phyloP scores from a whole-genome alignment of 169 alveolate genomes.

The Eimeria necatrix region DNA sequence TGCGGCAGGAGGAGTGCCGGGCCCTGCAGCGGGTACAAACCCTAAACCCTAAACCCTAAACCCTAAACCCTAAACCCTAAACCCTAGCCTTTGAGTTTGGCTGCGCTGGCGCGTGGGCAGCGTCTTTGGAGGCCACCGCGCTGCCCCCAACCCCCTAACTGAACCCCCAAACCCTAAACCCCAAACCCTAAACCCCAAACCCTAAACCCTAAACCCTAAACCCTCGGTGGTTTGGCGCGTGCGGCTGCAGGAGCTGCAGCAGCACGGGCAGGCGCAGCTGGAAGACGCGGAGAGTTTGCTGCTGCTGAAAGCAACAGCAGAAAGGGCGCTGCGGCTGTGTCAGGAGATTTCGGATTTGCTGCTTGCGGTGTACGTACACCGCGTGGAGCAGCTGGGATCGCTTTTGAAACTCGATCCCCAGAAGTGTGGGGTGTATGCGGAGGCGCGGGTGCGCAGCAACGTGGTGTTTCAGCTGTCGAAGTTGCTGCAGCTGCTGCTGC shows the following conservation, averaged over 20 bases:
- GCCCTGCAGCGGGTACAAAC: slow-evolving; percentile 44
- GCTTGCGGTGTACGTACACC: slow-evolving; percentile 36
- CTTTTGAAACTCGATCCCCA: neutral
- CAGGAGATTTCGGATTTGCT: slow-evolving; percentile 55
- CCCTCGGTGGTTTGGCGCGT: neutral
- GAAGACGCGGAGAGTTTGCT: slow-evolving; percentile 22
- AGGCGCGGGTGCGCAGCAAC: slow-evolving; percentile 67
- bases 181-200: no score
- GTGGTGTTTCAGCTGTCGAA: slow-evolving; percentile 74
- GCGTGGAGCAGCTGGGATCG: slow-evolving; percentile 37
- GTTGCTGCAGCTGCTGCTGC: slow-evolving; percentile 43
- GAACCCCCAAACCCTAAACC: no score
- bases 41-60: neutral
- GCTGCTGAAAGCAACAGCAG: slow-evolving; percentile 65
- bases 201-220: no score
- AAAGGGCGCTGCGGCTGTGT: slow-evolving; percentile 40
- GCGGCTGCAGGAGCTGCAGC: slow-evolving; percentile 44
- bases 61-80: no score
- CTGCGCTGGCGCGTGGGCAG: no score
- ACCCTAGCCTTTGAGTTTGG: neutral
- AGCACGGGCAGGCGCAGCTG: neutral
- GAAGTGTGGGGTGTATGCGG: slow-evolving; percentile 21
- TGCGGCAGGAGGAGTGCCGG: slow-evolving; percentile 71
- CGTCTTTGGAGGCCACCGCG: no score
- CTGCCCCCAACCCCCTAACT: no score